Conservation (phyloP, 345 rosid genomes). For the Eucalyptus tenuipes region DNA sequence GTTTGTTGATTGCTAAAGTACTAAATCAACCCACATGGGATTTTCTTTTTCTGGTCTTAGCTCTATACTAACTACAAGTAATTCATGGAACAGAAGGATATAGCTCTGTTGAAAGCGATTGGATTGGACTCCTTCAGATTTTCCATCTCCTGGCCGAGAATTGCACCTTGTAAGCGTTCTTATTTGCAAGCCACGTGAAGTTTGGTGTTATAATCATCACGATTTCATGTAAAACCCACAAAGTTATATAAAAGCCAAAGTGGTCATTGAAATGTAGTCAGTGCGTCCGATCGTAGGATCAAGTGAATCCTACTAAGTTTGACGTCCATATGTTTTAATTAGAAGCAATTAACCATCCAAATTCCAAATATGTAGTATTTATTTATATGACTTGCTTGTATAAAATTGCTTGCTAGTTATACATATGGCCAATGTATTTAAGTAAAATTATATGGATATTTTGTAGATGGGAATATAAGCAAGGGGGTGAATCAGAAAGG, state of each 20-base stretch:
- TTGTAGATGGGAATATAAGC: conserved; percentile 22
- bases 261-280: neutral
- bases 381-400: neutral
- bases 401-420: neutral
- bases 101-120: conserved; percentile 12
- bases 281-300: fast-evolving
- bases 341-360: neutral
- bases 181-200: neutral
- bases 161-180: conserved; percentile 26
- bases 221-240: neutral
- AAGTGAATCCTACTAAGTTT: neutral
- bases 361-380: neutral
- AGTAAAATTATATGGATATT: neutral
- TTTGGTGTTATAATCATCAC: neutral
- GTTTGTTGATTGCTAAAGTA: neutral
- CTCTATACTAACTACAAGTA: neutral
- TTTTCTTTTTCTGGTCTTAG: neutral
- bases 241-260: neutral
- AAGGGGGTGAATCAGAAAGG: conserved; percentile 31
- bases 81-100: conserved; percentile 19
- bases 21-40: neutral
- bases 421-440: neutral
- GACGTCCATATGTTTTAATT: neutral
- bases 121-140: conserved; percentile 37
- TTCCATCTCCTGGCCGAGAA: conserved; percentile 48